phyloP scores from a whole-genome alignment of 345 rosid genomes.

The Heritiera fomes region DNA sequence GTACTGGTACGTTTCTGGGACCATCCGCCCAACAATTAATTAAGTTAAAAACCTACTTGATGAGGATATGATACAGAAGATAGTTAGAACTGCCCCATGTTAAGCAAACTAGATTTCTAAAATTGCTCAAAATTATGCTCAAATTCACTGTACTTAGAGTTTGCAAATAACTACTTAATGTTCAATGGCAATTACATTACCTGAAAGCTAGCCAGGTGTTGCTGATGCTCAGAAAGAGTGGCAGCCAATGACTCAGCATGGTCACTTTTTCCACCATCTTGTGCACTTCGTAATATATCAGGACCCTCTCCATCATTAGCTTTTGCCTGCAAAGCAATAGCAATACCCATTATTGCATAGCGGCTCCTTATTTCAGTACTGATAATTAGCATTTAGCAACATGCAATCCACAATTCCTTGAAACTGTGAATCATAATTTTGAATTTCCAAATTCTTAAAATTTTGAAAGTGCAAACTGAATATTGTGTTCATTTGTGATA shows the following conservation, averaged over 20 bases:
- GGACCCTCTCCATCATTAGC: slow-evolving; percentile 98
- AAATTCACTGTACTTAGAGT: not conserved
- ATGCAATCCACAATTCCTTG: slow-evolving; percentile 17
- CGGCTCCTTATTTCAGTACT: slow-evolving; percentile 10
- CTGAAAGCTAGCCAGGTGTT: slow-evolving; percentile 97
- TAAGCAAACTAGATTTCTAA: not conserved
- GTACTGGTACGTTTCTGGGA: not conserved
- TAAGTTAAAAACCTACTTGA: slow-evolving; percentile 6
- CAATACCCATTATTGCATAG: slow-evolving; percentile 14
- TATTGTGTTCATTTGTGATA: not conserved
- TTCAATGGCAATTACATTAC: slow-evolving; percentile 34
- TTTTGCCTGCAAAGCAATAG: slow-evolving; percentile 65
- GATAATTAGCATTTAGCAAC: slow-evolving; percentile 2
- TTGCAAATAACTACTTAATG: not conserved
- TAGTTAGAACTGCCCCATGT: not conserved
- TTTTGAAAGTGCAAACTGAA: not conserved
- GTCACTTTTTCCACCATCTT: slow-evolving; percentile 72
- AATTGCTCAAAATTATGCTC: slow-evolving; percentile 8
- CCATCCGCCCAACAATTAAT: not conserved
- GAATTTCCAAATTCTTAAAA: not conserved
- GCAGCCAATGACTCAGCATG: slow-evolving; percentile 91
- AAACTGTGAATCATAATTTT: not conserved
- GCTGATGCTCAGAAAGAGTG: slow-evolving; percentile 91
- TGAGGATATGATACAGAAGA: not conserved
- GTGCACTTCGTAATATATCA: slow-evolving; percentile 73